phyloP scores from a whole-genome alignment of 176 grass and related monocot species.

The Raddia distichophylla region DNA sequence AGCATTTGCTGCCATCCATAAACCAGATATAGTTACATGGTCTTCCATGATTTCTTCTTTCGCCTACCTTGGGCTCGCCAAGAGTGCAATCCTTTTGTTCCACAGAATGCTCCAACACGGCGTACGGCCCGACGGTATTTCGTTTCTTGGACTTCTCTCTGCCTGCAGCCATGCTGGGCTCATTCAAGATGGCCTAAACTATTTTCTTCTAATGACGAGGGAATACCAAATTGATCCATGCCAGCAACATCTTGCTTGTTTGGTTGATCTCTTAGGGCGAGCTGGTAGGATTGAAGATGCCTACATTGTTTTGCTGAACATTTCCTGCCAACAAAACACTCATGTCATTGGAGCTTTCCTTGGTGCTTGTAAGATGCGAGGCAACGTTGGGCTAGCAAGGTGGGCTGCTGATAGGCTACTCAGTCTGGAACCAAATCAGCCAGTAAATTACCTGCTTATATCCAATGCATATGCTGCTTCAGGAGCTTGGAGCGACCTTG shows the following conservation, averaged over 20 bases:
- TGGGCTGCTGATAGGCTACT: constrained; percentile 69
- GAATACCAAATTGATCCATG: constrained; percentile 58
- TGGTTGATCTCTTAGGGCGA: constrained; percentile 81
- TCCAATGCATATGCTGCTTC: constrained; percentile 64
- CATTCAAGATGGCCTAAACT: constrained; percentile 58
- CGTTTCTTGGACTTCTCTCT: constrained; percentile 74
- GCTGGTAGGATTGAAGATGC: constrained; percentile 66
- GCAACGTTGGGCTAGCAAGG: constrained; percentile 58
- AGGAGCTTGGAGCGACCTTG: constrained; percentile 58
- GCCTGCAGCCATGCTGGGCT: constrained; percentile 81
- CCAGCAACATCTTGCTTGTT: constrained; percentile 67
- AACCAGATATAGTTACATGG: constrained; percentile 72
- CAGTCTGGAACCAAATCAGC: constrained; percentile 60
- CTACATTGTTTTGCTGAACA: constrained; percentile 46
- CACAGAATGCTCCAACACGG: constrained; percentile 66
- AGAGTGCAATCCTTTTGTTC: constrained; percentile 52
- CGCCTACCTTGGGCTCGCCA: constrained; percentile 58
- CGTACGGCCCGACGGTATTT: constrained; percentile 51
- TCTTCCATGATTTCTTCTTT: constrained; percentile 75
- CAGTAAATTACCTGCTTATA: constrained; percentile 71
- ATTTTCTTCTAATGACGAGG: constrained; percentile 64
- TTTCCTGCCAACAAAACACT: constrained; percentile 46
- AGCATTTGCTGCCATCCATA: constrained; percentile 44
- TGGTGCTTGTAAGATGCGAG: constrained; percentile 64
- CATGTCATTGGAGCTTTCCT: constrained; percentile 74